These are phyloP conservation scores for Megacollybia platyphylla DNA, from an alignment of 1,284 basidiomycete genomes.

Conservation along the genomic window DNA sequence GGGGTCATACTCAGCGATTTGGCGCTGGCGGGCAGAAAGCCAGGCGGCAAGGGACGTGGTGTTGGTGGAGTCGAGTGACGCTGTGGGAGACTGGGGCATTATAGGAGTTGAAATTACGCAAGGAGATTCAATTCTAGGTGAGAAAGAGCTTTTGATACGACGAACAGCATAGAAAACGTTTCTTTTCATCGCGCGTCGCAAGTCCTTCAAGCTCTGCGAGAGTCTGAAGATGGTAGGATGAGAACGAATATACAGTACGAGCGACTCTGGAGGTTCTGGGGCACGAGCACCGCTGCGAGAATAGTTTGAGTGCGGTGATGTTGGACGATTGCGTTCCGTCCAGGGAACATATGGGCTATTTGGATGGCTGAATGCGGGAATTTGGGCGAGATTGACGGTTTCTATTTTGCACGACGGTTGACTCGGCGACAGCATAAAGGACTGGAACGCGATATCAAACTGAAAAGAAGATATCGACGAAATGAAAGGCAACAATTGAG, in stretches of 20 bases:
- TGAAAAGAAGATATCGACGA: slow-evolving; percentile 3
- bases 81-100: slow-evolving; percentile 3
- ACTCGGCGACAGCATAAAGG: slow-evolving; percentile 5
- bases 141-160: slow-evolving; percentile 1
- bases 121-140: no score
- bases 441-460: slow-evolving; percentile 8
- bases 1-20: slow-evolving; percentile 10
- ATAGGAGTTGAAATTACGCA: not conserved
- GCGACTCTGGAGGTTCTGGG: slow-evolving; percentile 21
- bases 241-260: slow-evolving; percentile 9
- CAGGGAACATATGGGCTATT: slow-evolving; percentile 38
- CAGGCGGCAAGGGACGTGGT: slow-evolving; percentile 22
- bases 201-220: slow-evolving; percentile 15
- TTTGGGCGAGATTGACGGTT: slow-evolving; percentile 4
- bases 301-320: slow-evolving; percentile 14
- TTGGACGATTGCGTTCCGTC: slow-evolving; percentile 19
- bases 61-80: slow-evolving; percentile 18
- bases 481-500: slow-evolving; percentile 5
- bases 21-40: slow-evolving; percentile 20
- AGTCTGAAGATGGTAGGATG: slow-evolving; percentile 9
- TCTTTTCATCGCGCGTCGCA: slow-evolving; percentile 13
- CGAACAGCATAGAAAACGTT: slow-evolving; percentile 9
- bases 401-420: not conserved
- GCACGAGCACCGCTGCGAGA: slow-evolving; percentile 24
- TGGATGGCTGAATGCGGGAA: slow-evolving; percentile 16